Base-by-base conservation (phyloP, 78 protist species). In the Cavenderia fasciculata region DNA sequence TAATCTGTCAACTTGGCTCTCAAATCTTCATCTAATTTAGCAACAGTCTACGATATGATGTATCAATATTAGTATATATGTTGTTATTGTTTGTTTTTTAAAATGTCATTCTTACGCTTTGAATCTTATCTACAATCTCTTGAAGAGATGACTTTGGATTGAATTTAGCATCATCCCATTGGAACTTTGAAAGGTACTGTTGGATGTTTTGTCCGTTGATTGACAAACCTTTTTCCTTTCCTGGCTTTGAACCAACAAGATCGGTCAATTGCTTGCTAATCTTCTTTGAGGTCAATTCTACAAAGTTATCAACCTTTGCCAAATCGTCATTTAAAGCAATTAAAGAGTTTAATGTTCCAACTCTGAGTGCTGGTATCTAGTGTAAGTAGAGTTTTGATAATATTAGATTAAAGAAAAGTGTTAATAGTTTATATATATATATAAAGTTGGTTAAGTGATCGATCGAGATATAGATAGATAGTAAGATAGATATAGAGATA, bases 131-230 rank as follows among this genome's bases (percentile, higher is more conserved):
- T 2, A 82, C 90, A 33, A 82, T 82, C 40, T 82, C 90, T 56
- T 49, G 69, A 57, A 82, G 57, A n/a, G 90, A 38, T 65, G 73
- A 56, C 44, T 82, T 82, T 54, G 73, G 61, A 51, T 68, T 82
- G 46, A 63, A 87, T 59, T 87, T 87, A 29, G 78, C 93, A 46
- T 87, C 93, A 23, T 87, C 93, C 93, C 93, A 87, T 33, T 23
- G n/a, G 41, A 82, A 82, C 57, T 65, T 68, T 36, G 44, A 49
- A 19, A 82, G 78, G 23, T 82, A 82, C 41, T 82, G 76, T 68
- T 40, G 90, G 44, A 82, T 82, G 16, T 76, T 65, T 0, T 36
- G 41, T 41, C 90, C 90, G 68, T 82, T 68, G 51, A 82, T 82
- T 54, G 79, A 68, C 41, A 82, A 69, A 68, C 79, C 57, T 70